A percentile compares a stretch with the other conserved stretches of the same genome.
Conservation (phyloP, 2,329 filamentous ascomycete genomes). For the Seiridium cupressi region DNA sequence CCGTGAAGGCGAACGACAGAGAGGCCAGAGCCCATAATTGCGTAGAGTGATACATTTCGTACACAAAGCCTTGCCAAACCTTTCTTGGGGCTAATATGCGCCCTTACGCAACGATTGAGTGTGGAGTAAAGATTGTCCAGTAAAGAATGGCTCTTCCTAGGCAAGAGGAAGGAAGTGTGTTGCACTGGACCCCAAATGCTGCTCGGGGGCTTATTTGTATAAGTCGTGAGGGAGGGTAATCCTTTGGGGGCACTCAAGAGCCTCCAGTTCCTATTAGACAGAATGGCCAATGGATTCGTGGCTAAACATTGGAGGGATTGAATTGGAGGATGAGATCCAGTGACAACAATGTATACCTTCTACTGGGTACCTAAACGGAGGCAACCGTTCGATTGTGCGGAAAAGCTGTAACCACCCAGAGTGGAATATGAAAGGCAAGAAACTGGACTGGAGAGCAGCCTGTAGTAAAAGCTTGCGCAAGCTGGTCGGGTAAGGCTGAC, state of each 20-base stretch:
- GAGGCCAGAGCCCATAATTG: constrained; percentile 18
- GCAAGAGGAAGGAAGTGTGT: neutral
- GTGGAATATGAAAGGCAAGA: constrained; percentile 8
- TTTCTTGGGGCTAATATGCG: neutral
- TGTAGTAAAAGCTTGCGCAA: constrained; percentile 14
- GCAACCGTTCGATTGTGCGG: neutral
- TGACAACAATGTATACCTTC: neutral
- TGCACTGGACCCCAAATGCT: neutral
- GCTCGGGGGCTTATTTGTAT: constrained; percentile 1
- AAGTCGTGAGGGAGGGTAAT: neutral
- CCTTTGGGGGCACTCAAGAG: neutral
- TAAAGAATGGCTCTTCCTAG: neutral
- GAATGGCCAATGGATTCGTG: neutral
- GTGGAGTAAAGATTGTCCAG: neutral
- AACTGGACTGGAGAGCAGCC: constrained; percentile 8
- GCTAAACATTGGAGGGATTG: neutral
- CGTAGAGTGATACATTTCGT: constrained; percentile 20
- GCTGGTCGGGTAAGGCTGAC: constrained; percentile 21
- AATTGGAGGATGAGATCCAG: neutral
- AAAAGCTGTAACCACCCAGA: neutral
- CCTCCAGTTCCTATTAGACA: neutral
- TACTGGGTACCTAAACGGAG: neutral
- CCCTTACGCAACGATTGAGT: constrained; percentile 1
- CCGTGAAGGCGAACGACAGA: constrained; percentile 17
- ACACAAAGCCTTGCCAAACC: neutral